phyloP scores from a whole-genome alignment of 768 basidiomycete species.

The Mycena kentingensis region DNA sequence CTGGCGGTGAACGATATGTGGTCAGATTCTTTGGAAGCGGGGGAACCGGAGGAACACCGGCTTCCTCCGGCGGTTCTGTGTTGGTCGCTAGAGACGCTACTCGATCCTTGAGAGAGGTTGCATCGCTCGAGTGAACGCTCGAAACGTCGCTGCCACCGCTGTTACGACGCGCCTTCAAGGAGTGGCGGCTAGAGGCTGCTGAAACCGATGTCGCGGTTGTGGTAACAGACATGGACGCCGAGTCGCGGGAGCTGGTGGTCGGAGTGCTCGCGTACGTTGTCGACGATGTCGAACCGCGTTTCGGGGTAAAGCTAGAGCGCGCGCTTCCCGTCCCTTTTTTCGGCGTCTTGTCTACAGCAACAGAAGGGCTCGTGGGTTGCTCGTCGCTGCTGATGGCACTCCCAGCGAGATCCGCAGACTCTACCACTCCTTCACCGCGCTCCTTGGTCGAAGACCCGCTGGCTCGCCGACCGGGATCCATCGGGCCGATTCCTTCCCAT shows the following conservation, averaged over 20 bases:
- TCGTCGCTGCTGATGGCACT: slow-evolving; percentile 62
- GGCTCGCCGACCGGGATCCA: slow-evolving; percentile 39
- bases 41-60: slow-evolving; percentile 86
- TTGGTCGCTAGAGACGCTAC: slow-evolving; percentile 59
- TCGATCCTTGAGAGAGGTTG: slow-evolving; percentile 64
- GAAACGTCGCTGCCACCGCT: slow-evolving; percentile 88
- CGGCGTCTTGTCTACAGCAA: slow-evolving; percentile 60
- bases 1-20: slow-evolving; percentile 70
- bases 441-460: slow-evolving; percentile 46
- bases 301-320: slow-evolving; percentile 78
- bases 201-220: slow-evolving; percentile 81
- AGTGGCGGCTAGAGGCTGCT: slow-evolving; percentile 70
- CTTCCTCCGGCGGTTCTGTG: slow-evolving; percentile 62
- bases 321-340: slow-evolving; percentile 64
- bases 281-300: slow-evolving; percentile 88
- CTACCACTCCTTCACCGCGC: slow-evolving; percentile 40
- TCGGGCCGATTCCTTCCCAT: slow-evolving; percentile 70
- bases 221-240: slow-evolving; percentile 75
- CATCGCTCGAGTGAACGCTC: slow-evolving; percentile 71
- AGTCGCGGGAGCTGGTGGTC: slow-evolving; percentile 82
- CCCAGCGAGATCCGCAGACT: slow-evolving; percentile 43
- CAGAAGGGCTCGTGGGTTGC: slow-evolving; percentile 42
- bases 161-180: slow-evolving; percentile 71
- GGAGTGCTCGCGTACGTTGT: slow-evolving; percentile 82
- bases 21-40: slow-evolving; percentile 89